phyloP scores from a whole-genome alignment of 257 asterid genomes.

The Handroanthus guayacan region DNA sequence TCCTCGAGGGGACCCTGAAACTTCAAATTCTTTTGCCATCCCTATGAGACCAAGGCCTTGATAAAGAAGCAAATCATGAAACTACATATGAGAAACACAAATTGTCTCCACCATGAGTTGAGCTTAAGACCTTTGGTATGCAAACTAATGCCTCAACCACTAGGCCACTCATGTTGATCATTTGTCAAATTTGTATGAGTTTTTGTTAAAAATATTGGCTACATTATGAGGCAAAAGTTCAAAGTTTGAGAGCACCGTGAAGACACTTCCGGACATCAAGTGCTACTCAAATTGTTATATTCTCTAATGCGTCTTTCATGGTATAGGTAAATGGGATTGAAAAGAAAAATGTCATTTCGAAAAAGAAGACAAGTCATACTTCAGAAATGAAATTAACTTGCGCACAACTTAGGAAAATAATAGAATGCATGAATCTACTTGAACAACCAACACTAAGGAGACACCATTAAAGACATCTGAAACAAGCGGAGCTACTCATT shows the following conservation, averaged over 20 bases:
- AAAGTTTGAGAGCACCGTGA: conserved; percentile 35
- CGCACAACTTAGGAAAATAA: conserved; percentile 40
- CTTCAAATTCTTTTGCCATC: too few species aligned
- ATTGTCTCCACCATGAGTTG: too few species aligned
- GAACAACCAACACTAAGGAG: conserved; percentile 20
- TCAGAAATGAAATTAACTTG: conserved; percentile 50
- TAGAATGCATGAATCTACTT: conserved; percentile 34
- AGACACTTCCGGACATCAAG: conserved; percentile 46
- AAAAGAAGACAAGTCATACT: conserved; percentile 35
- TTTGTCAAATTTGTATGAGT: too few species aligned
- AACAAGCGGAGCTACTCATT: conserved; percentile 34
- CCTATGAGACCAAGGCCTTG: too few species aligned
- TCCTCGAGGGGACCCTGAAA: too few species aligned
- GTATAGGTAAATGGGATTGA: conserved; percentile 26
- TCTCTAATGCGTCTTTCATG: conserved; percentile 32
- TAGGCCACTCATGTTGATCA: too few species aligned
- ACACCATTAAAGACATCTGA: conserved; percentile 13
- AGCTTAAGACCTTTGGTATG: too few species aligned
- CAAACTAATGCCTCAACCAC: too few species aligned
- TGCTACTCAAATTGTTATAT: conserved; percentile 29
- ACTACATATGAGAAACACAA: too few species aligned
- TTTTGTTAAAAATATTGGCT: conserved; percentile 34
- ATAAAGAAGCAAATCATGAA: too few species aligned
- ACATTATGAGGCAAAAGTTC: conserved; percentile 36
- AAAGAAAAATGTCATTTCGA: conserved; percentile 31